A percentile compares a stretch with the other conserved stretches of the same genome.
Evolutionary conservation across 257 asterid genomes (phyloP).

Genomic region (Mentha longifolia): DNA sequence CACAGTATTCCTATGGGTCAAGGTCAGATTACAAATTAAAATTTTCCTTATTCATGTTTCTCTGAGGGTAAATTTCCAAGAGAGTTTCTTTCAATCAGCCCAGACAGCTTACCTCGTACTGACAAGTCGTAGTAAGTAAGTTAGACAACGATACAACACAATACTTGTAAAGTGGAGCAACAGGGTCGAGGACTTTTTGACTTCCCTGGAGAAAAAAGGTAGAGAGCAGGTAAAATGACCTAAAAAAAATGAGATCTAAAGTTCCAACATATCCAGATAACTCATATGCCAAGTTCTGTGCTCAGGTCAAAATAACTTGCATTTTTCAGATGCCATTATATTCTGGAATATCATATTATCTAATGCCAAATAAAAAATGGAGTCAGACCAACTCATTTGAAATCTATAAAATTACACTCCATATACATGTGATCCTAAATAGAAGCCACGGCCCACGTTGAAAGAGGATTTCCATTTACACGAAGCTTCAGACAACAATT

Average conservation of each 20-base stretch:
- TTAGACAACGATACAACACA: conserved; percentile 84
- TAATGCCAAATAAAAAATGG: not conserved
- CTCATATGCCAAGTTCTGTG: conserved; percentile 14
- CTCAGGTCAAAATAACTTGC: conserved; percentile 5
- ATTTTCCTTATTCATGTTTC: conserved; percentile 11
- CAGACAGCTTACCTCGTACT: conserved; percentile 76
- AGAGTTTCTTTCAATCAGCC: conserved; percentile 5
- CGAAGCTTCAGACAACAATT: conserved; percentile 34
- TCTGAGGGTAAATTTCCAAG: conserved; percentile 5
- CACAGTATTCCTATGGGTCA: conserved; percentile 8
- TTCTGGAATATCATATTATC: not conserved
- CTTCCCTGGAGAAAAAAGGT: conserved; percentile 56
- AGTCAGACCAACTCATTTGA: conserved; percentile 11
- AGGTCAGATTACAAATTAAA: conserved; percentile 3
- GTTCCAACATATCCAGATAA: conserved; percentile 24
- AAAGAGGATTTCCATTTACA: conserved; percentile 19
- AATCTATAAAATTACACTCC: conserved; percentile 17
- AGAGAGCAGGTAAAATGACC: conserved; percentile 20
- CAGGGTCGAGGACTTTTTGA: conserved; percentile 81
- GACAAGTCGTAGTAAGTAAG: conserved; percentile 95
- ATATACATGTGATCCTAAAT: conserved; percentile 2
- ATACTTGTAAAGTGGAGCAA: conserved; percentile 94
- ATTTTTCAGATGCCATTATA: not conserved
- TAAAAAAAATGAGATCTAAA: conserved; percentile 24
- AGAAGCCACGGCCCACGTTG: conserved; percentile 13